These are phyloP conservation scores for Lipomyces starkeyi DNA, from an alignment of 805 yeast genomes.

Conservation along the genomic window DNA sequence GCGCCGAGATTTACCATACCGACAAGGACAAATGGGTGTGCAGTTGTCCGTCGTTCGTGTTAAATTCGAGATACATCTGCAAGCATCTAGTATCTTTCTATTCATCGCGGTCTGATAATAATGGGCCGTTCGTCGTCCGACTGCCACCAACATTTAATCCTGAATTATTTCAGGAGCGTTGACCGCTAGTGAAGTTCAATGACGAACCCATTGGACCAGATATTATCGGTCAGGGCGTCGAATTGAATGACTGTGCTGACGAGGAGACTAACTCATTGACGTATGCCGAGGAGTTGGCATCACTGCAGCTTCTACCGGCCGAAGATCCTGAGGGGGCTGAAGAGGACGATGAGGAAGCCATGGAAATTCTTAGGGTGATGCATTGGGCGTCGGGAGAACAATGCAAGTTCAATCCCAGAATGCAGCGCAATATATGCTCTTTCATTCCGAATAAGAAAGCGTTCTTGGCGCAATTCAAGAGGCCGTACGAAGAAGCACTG, in stretches of 20 bases:
- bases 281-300: neutral
- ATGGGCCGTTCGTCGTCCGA: no score
- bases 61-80: no score
- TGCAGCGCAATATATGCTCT: neutral
- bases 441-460: neutral
- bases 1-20: no score
- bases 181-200: no score
- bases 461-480: neutral
- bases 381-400: neutral
- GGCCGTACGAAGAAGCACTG: neutral
- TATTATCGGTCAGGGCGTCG: neutral
- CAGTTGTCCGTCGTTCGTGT: no score
- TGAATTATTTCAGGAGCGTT: no score
- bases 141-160: no score
- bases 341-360: neutral
- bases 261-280: neutral
- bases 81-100: no score
- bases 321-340: neutral
- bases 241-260: neutral
- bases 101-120: no score
- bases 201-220: no score
- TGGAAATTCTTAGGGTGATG: neutral
- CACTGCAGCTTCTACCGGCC: neutral
- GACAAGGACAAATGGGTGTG: no score
- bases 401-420: neutral